Conservation (phyloP, 768 basidiomycete genomes). For the Fomitopsis serialis region DNA sequence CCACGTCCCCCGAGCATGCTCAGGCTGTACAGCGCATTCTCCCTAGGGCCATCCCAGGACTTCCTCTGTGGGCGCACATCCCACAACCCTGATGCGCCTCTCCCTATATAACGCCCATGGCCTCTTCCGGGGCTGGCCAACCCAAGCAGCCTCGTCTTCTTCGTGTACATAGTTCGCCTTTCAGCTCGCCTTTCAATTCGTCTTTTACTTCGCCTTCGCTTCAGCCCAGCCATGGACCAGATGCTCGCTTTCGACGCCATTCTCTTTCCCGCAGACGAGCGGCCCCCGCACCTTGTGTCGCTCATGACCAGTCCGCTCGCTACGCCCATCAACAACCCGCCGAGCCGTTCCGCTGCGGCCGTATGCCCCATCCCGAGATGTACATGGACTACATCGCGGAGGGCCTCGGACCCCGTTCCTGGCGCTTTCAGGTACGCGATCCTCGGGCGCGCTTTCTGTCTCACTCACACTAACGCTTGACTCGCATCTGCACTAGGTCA, state of each 20-base stretch:
- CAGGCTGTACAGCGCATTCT: too few species aligned
- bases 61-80: too few species aligned
- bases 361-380: conserved; percentile 79
- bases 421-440: conserved; percentile 62
- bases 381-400: conserved; percentile 86
- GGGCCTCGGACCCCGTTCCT: conserved; percentile 57
- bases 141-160: background rate
- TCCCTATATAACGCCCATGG: too few species aligned
- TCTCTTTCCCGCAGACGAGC: conserved; percentile 76
- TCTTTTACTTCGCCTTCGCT: background rate
- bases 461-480: background rate
- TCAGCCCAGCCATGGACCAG: conserved; percentile 47
- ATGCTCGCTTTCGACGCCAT: conserved; percentile 63
- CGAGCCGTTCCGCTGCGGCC: conserved; percentile 39
- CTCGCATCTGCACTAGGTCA: conserved; percentile 39
- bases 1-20: too few species aligned
- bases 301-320: conserved; percentile 64
- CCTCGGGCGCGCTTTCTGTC: background rate
- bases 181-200: too few species aligned
- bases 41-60: too few species aligned
- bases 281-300: conserved; percentile 64
- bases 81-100: too few species aligned
- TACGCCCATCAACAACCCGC: conserved; percentile 10
- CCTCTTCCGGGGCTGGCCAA: background rate
- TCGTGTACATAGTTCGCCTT: conserved; percentile 1